Conservation (phyloP, 345 rosid species). For the Eucalyptus pauciflora region DNA sequence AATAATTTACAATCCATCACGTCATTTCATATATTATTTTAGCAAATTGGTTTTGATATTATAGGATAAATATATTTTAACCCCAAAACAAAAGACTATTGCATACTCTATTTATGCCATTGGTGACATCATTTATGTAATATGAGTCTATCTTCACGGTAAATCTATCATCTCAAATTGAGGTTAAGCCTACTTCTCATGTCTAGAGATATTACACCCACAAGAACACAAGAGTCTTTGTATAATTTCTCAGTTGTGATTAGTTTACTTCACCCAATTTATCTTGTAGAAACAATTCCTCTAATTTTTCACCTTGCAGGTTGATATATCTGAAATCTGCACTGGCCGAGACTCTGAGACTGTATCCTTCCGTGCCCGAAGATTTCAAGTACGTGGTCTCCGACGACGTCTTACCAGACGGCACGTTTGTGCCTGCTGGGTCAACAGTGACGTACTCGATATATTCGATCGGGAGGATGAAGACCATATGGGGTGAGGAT, state of each 20-base stretch:
- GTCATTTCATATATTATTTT: too few species aligned
- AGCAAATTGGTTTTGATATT: too few species aligned
- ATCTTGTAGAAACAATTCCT: neutral
- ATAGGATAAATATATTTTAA: too few species aligned
- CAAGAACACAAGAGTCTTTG: neutral
- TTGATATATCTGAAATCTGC: conserved; percentile 73
- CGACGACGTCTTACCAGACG: conserved; percentile 77
- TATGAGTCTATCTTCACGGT: neutral
- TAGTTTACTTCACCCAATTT: neutral
- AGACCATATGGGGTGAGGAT: conserved; percentile 88
- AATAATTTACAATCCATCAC: neutral
- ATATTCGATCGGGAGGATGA: conserved; percentile 82
- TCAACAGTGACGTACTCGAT: conserved; percentile 86
- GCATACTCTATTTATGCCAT: neutral
- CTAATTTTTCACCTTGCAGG: neutral
- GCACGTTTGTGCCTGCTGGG: conserved; percentile 67
- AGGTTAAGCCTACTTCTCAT: neutral
- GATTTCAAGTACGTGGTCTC: conserved; percentile 71
- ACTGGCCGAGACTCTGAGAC: conserved; percentile 68
- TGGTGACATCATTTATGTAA: neutral
- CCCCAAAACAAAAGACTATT: neutral
- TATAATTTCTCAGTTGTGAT: neutral
- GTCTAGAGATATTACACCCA: neutral
- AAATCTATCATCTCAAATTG: neutral
- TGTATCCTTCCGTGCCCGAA: conserved; percentile 87